Evolutionary conservation across 75 land plant species (phyloP), one percentile per base, ranked within the genome.

Genomic region (Pinus albicaulis): DNA sequence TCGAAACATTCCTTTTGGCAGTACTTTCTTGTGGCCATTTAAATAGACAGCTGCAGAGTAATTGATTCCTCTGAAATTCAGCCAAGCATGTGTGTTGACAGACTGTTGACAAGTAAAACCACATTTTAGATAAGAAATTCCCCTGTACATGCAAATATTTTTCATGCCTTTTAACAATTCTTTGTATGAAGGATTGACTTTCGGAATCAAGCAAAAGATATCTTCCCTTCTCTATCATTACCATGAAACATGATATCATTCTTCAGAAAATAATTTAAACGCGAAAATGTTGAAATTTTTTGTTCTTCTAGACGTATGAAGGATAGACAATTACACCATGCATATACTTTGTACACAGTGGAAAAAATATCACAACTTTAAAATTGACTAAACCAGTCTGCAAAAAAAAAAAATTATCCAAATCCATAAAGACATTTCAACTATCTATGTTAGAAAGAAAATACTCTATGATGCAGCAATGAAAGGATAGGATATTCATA

Each of bases 1-100:
- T 56, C 88, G 83, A 75, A 96, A 96, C 99, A 96, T 96, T 72
- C 98, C 99, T 76, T 90, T 88, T 7, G 91, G 89, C 14, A 96
- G 85, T 53, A 83, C 80, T 72, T 85, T 81, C 73, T 85, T 87
- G 76, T 89, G 89, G 26, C 99, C 99, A 86, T 96, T 96, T 15
- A 96, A 58, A 74, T 86, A 96, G 12, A 96, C 90, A 28, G 94
- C 98, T 17, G 90, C 99, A 61, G 89, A 89, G 74, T 96, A 96
- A 59, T 96, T 96, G 56, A 94, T 85, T 52, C 87, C 99, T 76
- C 99, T 92, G 73, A 96, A 96, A 44, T 92, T 87, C 76, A 96
- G 78, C 87, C 90, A 89, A n/a, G 87, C 83, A 74, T 86, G 91
- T 62, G 89, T 88, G 83, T 84, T 83, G 64, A 66, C 81, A 71